Percentiles rank a stretch among this genome's conserved stretches.
These are phyloP conservation scores for Sindora glabra DNA, from an alignment of 306 rosid species.

Conservation along the genomic window DNA sequence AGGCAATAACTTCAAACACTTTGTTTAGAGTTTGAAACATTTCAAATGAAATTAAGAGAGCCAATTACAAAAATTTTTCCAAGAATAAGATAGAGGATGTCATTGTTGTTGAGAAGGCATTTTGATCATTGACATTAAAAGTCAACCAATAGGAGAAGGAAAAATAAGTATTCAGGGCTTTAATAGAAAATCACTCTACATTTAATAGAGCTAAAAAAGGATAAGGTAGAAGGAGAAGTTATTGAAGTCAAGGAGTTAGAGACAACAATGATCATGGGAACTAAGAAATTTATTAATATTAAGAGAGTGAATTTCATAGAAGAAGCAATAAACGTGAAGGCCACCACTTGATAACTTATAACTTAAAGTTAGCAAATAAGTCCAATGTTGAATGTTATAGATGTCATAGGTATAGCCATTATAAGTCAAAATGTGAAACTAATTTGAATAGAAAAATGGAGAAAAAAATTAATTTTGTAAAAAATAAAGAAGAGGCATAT, in stretches of 20 bases:
- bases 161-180: not conserved
- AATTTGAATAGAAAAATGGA: not conserved
- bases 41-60: no score
- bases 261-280: no score
- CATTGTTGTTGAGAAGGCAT: no score
- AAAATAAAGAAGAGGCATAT: not conserved
- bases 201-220: not conserved
- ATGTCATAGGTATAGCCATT: slow-evolving; percentile 8
- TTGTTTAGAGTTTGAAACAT: no score
- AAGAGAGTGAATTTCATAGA: not conserved
- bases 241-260: not conserved
- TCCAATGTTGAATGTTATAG: not conserved
- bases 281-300: no score
- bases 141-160: no score
- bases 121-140: no score
- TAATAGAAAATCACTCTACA: not conserved
- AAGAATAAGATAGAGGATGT: no score
- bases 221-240: not conserved
- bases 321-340: not conserved
- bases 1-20: no score
- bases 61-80: no score
- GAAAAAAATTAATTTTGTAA: not conserved
- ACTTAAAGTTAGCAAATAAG: not conserved
- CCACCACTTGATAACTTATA: not conserved
- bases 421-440: not conserved